These are phyloP conservation scores for Trichoderma koningiopsis DNA, from an alignment of 2,329 filamentous ascomycete species.

Conservation along the genomic window DNA sequence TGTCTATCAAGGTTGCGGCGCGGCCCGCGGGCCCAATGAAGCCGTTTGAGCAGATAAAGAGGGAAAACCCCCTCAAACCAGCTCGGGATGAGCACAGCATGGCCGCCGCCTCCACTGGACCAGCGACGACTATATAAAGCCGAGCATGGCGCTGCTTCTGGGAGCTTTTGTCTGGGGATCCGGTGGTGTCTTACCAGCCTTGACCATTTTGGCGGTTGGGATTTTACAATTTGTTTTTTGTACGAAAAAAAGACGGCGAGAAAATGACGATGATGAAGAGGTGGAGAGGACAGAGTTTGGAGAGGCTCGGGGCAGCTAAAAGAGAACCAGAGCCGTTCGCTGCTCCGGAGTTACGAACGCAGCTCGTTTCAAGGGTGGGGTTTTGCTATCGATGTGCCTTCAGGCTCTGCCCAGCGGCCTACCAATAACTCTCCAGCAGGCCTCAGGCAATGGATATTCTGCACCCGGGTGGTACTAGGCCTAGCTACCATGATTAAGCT, in stretches of 20 bases:
- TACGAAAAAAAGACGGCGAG: slow-evolving; percentile 15
- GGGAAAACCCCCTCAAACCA: slow-evolving; percentile 62
- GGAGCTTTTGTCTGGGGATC: not conserved
- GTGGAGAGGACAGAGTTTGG: slow-evolving; percentile 26
- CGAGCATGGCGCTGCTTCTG: slow-evolving; percentile 25
- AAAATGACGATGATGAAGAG: slow-evolving; percentile 26
- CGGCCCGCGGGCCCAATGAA: slow-evolving; percentile 32
- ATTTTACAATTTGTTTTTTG: slow-evolving; percentile 34
- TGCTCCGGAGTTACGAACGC: slow-evolving; percentile 26
- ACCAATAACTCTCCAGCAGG: not conserved
- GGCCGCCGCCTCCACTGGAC: slow-evolving; percentile 27
- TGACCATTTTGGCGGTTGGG: slow-evolving; percentile 86
- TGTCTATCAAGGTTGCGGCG: slow-evolving; percentile 50
- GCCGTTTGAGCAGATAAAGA: slow-evolving; percentile 42
- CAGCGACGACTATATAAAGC: slow-evolving; percentile 34
- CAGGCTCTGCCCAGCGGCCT: not conserved
- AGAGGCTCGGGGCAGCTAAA: slow-evolving; percentile 15
- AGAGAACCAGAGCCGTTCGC: not conserved
- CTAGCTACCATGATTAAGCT: not conserved
- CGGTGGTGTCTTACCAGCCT: slow-evolving; percentile 68
- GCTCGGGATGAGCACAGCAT: slow-evolving; percentile 43
- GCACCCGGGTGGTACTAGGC: not conserved
- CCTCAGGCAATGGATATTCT: not conserved
- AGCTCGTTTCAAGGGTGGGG: slow-evolving; percentile 16
- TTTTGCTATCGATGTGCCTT: not conserved